Percentiles rank a stretch among this genome's conserved stretches.
Evolutionary conservation across 805 yeast species (phyloP).

Genomic region (Barnettozyma siamensis): DNA sequence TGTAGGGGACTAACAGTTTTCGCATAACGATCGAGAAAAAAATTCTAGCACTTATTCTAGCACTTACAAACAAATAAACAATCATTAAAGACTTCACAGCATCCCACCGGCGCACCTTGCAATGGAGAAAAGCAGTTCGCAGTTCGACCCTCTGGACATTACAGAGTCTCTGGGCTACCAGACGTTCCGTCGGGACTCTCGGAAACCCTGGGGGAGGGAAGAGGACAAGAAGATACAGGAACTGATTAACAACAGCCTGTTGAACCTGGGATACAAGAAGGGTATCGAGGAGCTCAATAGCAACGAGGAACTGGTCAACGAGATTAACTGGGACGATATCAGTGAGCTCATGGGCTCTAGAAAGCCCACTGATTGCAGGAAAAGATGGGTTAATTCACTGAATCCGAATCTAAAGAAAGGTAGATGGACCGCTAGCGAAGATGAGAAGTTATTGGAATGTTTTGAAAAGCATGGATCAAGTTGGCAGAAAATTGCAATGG

Average conservation of each 20-base stretch:
- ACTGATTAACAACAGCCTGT: conserved; percentile 34
- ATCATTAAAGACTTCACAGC: no score
- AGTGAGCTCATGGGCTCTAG: conserved; percentile 46
- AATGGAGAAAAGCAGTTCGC: conserved; percentile 18
- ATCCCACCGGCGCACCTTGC: no score
- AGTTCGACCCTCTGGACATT: conserved; percentile 39
- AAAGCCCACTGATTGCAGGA: conserved; percentile 76
- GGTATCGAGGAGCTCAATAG: conserved; percentile 29
- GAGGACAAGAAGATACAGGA: conserved; percentile 58
- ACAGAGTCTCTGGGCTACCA: conserved; percentile 72
- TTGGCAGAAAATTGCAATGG: conserved; percentile 79
- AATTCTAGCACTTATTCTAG: no score
- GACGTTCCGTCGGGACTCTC: conserved; percentile 55
- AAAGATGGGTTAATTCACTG: conserved; percentile 80
- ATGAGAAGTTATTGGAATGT: conserved; percentile 56
- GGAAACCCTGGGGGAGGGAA: conserved; percentile 69
- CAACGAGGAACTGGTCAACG: conserved; percentile 23
- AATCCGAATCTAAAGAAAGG: conserved; percentile 83
- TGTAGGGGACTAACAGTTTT: no score
- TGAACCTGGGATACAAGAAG: conserved; percentile 28
- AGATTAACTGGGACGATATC: conserved; percentile 58
- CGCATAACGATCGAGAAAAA: no score
- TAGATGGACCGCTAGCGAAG: conserved; percentile 82
- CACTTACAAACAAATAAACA: no score
- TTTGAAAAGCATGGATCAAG: conserved; percentile 66